Evolutionary conservation across 805 yeast genomes (phyloP), one percentile per base, ranked within the genome.

Genomic region (Sugiyamaella mastotermitis): DNA sequence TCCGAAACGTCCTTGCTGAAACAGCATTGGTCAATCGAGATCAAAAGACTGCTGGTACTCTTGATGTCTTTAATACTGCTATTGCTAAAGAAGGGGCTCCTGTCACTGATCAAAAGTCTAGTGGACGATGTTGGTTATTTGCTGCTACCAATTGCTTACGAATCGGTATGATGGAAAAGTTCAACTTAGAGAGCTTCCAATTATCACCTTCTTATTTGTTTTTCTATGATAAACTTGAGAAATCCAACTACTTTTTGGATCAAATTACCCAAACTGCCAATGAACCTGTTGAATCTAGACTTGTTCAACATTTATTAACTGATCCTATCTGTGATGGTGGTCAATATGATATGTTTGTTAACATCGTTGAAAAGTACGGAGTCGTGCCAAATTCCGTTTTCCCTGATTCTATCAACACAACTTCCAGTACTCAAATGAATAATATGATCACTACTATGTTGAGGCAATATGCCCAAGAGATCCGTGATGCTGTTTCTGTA

Each of bases 101-200:
- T 18, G 70, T 81, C 13, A 78, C 82, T 38, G 78, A 80, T 61
- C 95, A 85, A 65, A 72, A 74, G 51, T 58, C 75, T 8, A 75
- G 85, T 16, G 95, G 95, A 21, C 66, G 94, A 51, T 85, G 95
- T 61, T 85, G 95, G 95, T 69, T 85, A 44, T 85, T 85, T 60
- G 95, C 95, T 8, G 73, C 90, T 1, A 75, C 84, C 37, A 85
- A 86, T 50, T 71, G 81, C 40, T 64, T 84, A 52, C 71, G 95
- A 51, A 57, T 80, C 36, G 70, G 69, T 38, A 72, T 83, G 29
- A 76, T 78, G 60, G 66, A 71, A 50, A 71, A 72, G 53, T 72
- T 78, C 58, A 76, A 79, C 52, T 60, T 85, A 50, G 76, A 76
- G 49, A 72, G 71, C 49, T 76, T 83, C 57, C 87, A 82, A 61